Base-by-base conservation (phyloP, 2,329 filamentous ascomycete species). In the Aspergillus quadrilineatus region DNA sequence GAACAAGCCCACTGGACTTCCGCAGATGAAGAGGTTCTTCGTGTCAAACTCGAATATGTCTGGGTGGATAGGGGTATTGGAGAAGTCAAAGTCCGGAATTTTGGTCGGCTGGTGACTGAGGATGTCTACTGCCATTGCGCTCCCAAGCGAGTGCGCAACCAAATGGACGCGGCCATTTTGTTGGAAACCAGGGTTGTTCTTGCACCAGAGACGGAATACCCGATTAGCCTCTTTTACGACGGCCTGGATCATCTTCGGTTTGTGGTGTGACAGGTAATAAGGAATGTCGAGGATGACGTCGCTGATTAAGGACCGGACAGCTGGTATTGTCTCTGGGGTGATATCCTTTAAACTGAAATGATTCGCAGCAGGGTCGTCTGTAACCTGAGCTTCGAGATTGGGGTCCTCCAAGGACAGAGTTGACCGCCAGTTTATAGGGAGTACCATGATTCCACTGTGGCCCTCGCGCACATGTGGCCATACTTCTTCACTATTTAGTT, bases 281-380 rank as follows among this genome's bases (percentile, higher is more conserved):
- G 94, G 94, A 49, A 99, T 93, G 70, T 99, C 94, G 49, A 97
- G 88, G 91, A 99, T 97, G 65, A 99, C 91, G 71, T 99, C 94
- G 42, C 90, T 95, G 59, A 99, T 95, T 69, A 99, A 86, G 68
- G 89, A 90, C 45, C 94, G 87, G n/a, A 99, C 89, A 0, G 90
- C 92, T 0, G 93, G 92, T 30, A 99, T 90, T 0, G 90, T 94
- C 42, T 87, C 84, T 1, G 92, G 92, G 4, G 96, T 96, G 63
- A 99, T 97, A 64, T 97, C 92, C 64, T 92, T 89, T 12, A 99
- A 79, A 0, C 80, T 80, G 68, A 85, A 90, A 36, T 82, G 77
- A 39, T 87, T 87, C 32, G 85, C 80, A 4, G 82, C 77, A 2
- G 82, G 80, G 53, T 86, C 80, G 26, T 82, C 80, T 32, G 63